Percentiles rank a stretch among this genome's conserved stretches.
These are phyloP conservation scores for Tranzscheliella williamsii DNA, from an alignment of 1,284 basidiomycete genomes.

Conservation along the genomic window DNA sequence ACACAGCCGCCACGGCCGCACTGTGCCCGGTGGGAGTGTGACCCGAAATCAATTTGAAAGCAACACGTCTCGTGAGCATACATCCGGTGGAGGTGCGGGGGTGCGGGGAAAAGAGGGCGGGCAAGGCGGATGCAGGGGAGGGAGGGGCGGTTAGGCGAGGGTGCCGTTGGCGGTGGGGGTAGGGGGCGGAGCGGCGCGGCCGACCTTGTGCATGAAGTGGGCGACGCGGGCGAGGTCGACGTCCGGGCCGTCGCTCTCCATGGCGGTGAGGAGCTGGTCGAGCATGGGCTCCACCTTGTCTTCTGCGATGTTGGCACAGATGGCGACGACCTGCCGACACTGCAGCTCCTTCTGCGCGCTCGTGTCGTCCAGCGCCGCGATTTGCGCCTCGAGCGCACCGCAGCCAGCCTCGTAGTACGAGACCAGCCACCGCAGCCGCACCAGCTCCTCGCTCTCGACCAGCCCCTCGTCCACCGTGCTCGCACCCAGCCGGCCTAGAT, in stretches of 20 bases:
- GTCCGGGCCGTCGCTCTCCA: slow-evolving; percentile 79
- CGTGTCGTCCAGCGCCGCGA: slow-evolving; percentile 78
- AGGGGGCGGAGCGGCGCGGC: no score
- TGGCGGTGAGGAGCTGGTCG: slow-evolving; percentile 81
- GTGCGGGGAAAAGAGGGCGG: no score
- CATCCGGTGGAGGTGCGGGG: no score
- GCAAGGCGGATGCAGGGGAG: no score
- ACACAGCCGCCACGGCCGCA: no score
- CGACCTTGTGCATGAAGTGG: slow-evolving; percentile 73
- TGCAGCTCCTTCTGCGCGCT: slow-evolving; percentile 77
- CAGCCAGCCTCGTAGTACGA: slow-evolving; percentile 5
- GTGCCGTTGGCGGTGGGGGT: no score
- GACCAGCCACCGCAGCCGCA: slow-evolving; percentile 42
- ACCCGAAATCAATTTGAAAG: no score
- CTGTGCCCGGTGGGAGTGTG: no score
- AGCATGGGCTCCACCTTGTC: slow-evolving; percentile 90
- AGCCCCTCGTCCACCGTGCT: not conserved
- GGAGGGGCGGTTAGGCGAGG: no score
- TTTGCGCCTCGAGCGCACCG: slow-evolving; percentile 68
- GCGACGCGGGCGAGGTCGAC: slow-evolving; percentile 84
- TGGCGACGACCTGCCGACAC: slow-evolving; percentile 85
- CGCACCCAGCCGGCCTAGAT: not conserved
- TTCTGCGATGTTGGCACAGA: slow-evolving; percentile 83
- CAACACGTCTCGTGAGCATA: no score
- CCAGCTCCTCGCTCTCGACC: slow-evolving; percentile 14